Conservation (phyloP, 768 basidiomycete species). For the Pisolithus orientalis region DNA sequence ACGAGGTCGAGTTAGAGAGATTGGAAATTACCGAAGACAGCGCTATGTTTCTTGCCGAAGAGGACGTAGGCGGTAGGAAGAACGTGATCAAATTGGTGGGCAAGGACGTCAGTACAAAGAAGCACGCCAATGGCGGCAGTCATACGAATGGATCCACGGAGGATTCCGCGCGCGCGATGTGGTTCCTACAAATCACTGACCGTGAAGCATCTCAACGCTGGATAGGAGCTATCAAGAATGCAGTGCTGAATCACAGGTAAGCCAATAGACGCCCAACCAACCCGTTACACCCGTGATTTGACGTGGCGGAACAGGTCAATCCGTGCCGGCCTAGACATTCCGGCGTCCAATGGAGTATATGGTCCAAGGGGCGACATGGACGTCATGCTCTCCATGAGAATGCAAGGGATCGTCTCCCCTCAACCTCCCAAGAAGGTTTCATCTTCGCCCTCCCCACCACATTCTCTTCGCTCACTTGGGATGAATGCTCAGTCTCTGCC, state of each 20-base stretch:
- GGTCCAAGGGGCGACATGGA: slow-evolving; percentile 80
- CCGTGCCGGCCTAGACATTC: slow-evolving; percentile 56
- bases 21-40: slow-evolving; percentile 73
- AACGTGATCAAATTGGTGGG: slow-evolving; percentile 67
- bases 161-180: slow-evolving; percentile 22
- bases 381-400: slow-evolving; percentile 75
- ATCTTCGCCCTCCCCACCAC: slow-evolving; percentile 24
- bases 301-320: slow-evolving; percentile 42
- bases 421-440: slow-evolving; percentile 9
- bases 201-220: slow-evolving; percentile 61
- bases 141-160: slow-evolving; percentile 11
- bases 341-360: slow-evolving; percentile 35
- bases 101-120: slow-evolving; percentile 45
- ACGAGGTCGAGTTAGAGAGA: slow-evolving; percentile 68
- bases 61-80: slow-evolving; percentile 37
- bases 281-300: not conserved
- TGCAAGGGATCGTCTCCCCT: slow-evolving; percentile 48
- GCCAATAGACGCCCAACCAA: slow-evolving; percentile 1
- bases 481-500: slow-evolving; percentile 12
- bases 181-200: slow-evolving; percentile 65
- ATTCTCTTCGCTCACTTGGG: slow-evolving; percentile 22
- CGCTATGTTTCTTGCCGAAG: slow-evolving; percentile 67
- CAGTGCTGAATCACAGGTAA: slow-evolving; percentile 67
- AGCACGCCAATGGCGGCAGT: slow-evolving; percentile 15
- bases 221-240: slow-evolving; percentile 69